Evolutionary conservation across 805 yeast species (phyloP).

Genomic region (Blastobotrys muscicola): DNA sequence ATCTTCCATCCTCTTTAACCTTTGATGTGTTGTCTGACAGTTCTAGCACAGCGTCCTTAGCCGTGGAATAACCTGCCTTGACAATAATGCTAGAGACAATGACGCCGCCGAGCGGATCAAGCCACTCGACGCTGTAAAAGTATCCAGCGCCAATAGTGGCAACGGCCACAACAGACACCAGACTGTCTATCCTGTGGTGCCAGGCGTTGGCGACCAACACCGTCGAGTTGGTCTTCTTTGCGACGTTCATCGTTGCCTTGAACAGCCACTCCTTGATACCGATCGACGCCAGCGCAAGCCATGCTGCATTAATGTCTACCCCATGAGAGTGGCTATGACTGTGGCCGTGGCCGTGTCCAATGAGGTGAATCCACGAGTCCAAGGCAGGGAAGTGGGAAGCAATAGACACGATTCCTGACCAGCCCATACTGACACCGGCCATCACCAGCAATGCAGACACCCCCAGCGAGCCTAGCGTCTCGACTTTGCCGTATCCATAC

Average conservation of each 20-base stretch:
- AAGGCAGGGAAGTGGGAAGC: conserved; percentile 5
- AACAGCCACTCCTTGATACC: conserved; percentile 81
- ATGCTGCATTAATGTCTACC: conserved; percentile 69
- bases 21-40: conserved; percentile 31
- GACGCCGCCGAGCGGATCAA: conserved; percentile 89
- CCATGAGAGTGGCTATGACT: conserved; percentile 29
- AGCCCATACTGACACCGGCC: conserved; percentile 90
- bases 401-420: conserved; percentile 55
- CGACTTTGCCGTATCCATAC: conserved; percentile 85
- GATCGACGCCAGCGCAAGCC: conserved; percentile 89
- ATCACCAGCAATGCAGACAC: conserved; percentile 74
- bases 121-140: conserved; percentile 65
- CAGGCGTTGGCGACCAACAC: conserved; percentile 95
- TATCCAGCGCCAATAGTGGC: conserved; percentile 81
- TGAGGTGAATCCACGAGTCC: conserved; percentile 38
- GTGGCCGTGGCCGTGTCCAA: conserved; percentile 44
- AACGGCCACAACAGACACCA: conserved; percentile 86
- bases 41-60: conserved; percentile 60
- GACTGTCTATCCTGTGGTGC: conserved; percentile 94
- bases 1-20: conserved; percentile 1
- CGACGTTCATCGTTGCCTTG: conserved; percentile 73
- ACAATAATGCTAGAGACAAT: conserved; percentile 74
- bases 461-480: conserved; percentile 82
- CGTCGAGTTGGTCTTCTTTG: conserved; percentile 67
- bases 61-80: conserved; percentile 75